Conservation (phyloP, 495 filamentous ascomycete genomes). For the Tuber brumale region DNA sequence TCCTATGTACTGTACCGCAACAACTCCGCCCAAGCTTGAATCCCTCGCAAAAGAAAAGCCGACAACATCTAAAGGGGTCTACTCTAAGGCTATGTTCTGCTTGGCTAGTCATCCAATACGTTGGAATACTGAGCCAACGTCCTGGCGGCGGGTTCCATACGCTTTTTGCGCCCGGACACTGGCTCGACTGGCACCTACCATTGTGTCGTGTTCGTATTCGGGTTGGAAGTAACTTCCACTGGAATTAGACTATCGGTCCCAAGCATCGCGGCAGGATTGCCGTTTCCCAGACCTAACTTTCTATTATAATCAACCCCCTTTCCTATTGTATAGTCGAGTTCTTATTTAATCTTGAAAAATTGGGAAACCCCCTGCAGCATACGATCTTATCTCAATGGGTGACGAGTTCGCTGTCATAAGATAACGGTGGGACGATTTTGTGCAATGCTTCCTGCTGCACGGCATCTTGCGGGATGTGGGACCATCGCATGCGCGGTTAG, state of each 20-base stretch:
- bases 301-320: background rate
- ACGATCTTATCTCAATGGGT: background rate
- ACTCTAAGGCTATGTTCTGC: background rate
- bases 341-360: background rate
- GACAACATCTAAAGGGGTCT: background rate
- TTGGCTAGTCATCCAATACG: background rate
- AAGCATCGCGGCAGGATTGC: background rate
- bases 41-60: background rate
- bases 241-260: background rate
- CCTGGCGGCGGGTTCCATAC: background rate
- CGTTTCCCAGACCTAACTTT: background rate
- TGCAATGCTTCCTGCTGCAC: background rate
- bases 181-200: background rate
- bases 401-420: background rate
- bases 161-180: background rate
- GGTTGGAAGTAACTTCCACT: background rate
- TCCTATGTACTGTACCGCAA: background rate
- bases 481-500: background rate
- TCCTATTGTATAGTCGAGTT: background rate
- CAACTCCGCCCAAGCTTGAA: background rate
- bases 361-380: background rate
- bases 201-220: background rate
- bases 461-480: background rate
- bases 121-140: background rate
- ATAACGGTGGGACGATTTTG: background rate